Evolutionary conservation across 2,329 filamentous ascomycete species (phyloP).

Genomic region (Chaetoscypha palmicola): DNA sequence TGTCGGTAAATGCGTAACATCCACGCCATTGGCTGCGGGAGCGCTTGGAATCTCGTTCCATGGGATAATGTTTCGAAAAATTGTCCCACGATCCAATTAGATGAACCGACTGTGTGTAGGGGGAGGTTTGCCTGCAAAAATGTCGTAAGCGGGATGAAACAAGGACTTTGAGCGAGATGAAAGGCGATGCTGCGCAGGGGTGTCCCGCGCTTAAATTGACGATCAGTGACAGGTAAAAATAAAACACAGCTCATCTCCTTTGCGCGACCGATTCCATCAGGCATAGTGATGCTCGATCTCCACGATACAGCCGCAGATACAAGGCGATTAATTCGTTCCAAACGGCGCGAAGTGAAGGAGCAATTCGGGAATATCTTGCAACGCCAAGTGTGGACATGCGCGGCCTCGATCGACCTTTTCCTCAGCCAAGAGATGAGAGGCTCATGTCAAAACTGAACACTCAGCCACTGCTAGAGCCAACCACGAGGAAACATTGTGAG

Average conservation of each 20-base stretch:
- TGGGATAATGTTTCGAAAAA: conserved; percentile 69
- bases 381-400: no score
- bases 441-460: no score
- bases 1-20: conserved; percentile 79
- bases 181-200: conserved; percentile 3
- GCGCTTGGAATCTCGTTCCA: conserved; percentile 72
- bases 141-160: conserved; percentile 17
- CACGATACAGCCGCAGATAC: background rate
- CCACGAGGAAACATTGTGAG: no score
- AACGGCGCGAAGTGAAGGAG: no score
- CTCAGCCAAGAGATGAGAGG: no score
- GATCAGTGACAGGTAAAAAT: conserved; percentile 5
- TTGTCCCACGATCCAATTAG: conserved; percentile 95
- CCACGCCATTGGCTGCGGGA: conserved; percentile 76
- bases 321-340: no score
- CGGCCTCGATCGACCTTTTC: no score
- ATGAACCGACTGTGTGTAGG: conserved; percentile 62
- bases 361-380: no score
- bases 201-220: conserved; percentile 15
- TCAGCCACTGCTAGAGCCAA: no score
- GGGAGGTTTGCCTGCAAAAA: conserved; percentile 50
- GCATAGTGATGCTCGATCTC: no score
- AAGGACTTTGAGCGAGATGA: conserved; percentile 5
- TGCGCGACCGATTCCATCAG: background rate
- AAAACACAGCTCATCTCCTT: conserved; percentile 1